A percentile compares a stretch with the other conserved stretches of the same genome.
phyloP scores from a whole-genome alignment of 352 stramenopile species.

The Pythium coloratum region DNA sequence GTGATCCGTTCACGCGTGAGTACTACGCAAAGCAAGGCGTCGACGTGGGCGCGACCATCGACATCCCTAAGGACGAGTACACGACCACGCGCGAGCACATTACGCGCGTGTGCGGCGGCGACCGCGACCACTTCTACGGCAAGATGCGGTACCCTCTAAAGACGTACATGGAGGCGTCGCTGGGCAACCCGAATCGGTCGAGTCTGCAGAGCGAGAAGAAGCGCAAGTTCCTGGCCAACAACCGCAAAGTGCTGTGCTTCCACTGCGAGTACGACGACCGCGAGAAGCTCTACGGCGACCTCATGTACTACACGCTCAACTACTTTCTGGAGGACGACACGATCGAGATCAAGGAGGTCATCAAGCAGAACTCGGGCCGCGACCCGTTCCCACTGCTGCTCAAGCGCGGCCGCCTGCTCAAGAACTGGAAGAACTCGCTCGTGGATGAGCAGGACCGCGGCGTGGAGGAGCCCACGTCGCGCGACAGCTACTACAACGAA shows the following conservation, averaged over 20 bases:
- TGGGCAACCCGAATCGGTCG: constrained; percentile 72
- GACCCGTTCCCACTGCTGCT: constrained; percentile 82
- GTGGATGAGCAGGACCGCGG: constrained; percentile 72
- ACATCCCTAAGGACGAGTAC: constrained; percentile 83
- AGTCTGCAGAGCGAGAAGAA: constrained; percentile 74
- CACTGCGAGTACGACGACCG: constrained; percentile 84
- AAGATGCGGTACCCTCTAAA: constrained; percentile 80
- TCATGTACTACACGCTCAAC: constrained; percentile 78
- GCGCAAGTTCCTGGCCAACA: constrained; percentile 86
- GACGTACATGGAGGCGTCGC: constrained; percentile 81
- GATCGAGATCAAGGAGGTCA: constrained; percentile 87
- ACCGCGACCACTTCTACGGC: constrained; percentile 73
- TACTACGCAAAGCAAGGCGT: constrained; percentile 50
- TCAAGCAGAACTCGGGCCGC: constrained; percentile 75
- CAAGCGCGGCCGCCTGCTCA: constrained; percentile 58
- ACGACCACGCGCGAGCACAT: constrained; percentile 78
- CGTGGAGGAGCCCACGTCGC: constrained; percentile 65
- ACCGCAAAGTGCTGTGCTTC: constrained; percentile 86
- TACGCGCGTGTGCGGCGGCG: constrained; percentile 64
- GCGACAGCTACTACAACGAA: constrained; percentile 73
- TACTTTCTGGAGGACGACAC: constrained; percentile 91
- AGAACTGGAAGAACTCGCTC: constrained; percentile 65
- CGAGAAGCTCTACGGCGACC: constrained; percentile 75
- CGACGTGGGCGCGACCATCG: constrained; percentile 49
- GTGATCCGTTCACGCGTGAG: constrained; percentile 69